Evolutionary conservation across 1,284 basidiomycete genomes (phyloP).

Genomic region (Microbotryomycetes sp.): DNA sequence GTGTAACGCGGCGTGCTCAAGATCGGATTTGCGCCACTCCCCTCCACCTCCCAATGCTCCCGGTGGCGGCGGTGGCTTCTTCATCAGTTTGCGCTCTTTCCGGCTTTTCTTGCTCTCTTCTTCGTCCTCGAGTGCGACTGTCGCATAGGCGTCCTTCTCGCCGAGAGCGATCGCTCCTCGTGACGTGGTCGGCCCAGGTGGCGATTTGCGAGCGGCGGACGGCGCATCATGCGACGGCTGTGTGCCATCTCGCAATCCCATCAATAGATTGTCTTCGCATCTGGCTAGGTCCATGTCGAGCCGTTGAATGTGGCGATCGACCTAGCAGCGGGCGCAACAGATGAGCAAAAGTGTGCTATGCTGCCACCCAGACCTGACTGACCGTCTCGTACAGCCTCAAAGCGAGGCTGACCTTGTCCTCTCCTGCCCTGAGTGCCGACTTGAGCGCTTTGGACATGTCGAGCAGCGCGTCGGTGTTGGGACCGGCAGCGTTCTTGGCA

Average conservation of each 20-base stretch:
- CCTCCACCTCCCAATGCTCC: too few species aligned
- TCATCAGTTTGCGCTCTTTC: not conserved
- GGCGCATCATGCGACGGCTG: slow-evolving; percentile 32
- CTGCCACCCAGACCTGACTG: not conserved
- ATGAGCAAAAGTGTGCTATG: not conserved
- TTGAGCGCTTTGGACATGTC: slow-evolving; percentile 6
- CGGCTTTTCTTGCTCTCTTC: not conserved
- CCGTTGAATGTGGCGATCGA: slow-evolving; percentile 35
- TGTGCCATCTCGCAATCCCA: slow-evolving; percentile 31
- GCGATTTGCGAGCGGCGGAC: slow-evolving; percentile 1
- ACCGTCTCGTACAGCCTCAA: slow-evolving; percentile 31
- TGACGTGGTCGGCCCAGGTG: slow-evolving; percentile 12
- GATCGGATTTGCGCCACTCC: too few species aligned
- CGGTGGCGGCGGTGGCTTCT: too few species aligned
- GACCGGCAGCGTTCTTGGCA: slow-evolving; percentile 1
- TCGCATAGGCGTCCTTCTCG: slow-evolving; percentile 20
- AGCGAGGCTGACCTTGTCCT: slow-evolving; percentile 33
- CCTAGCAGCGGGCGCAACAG: slow-evolving; percentile 3
- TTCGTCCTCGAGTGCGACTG: not conserved
- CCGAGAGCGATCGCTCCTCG: slow-evolving; percentile 19
- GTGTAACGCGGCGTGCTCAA: too few species aligned
- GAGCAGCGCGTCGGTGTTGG: slow-evolving; percentile 2
- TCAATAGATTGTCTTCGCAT: slow-evolving; percentile 27
- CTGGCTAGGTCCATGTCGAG: slow-evolving; percentile 28
- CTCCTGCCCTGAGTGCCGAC: slow-evolving; percentile 12